These are phyloP conservation scores for Niveomyces coronatus DNA, from an alignment of 2,329 filamentous ascomycete species.

Conservation along the genomic window DNA sequence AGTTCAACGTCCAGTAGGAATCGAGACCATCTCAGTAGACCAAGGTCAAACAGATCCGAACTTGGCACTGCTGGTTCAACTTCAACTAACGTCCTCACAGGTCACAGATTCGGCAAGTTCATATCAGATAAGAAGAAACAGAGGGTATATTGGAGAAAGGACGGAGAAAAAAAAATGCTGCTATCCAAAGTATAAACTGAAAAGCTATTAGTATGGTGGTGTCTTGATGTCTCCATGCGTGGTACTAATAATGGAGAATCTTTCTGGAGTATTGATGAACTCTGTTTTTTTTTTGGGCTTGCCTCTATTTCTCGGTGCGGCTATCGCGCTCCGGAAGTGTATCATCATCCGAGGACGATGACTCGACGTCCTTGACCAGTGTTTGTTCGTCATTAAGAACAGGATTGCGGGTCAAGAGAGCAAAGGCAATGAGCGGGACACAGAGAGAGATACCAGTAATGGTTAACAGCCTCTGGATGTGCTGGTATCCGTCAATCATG, in stretches of 20 bases:
- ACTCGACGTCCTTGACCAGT: conserved; percentile 23
- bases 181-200: background rate
- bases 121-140: background rate
- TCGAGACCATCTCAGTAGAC: too few species aligned
- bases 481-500: conserved; percentile 34
- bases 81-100: too few species aligned
- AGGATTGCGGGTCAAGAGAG: conserved; percentile 32
- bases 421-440: conserved; percentile 36
- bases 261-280: too few species aligned
- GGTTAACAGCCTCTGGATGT: conserved; percentile 35
- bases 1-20: too few species aligned
- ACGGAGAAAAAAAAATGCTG: conserved; percentile 1
- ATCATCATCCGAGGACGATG: conserved; percentile 11
- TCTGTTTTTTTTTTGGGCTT: too few species aligned
- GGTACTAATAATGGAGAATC: too few species aligned
- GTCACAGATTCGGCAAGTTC: too few species aligned
- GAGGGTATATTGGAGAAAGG: conserved; percentile 7
- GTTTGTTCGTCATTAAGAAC: conserved; percentile 36
- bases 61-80: too few species aligned
- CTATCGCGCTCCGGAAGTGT: conserved; percentile 10
- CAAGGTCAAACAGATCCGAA: too few species aligned
- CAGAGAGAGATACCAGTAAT: conserved; percentile 40
- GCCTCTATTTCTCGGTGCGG: background rate
- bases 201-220: too few species aligned
- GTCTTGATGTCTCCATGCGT: too few species aligned